phyloP scores from a whole-genome alignment of 352 stramenopile species.

The Pythium grandisporangium region DNA sequence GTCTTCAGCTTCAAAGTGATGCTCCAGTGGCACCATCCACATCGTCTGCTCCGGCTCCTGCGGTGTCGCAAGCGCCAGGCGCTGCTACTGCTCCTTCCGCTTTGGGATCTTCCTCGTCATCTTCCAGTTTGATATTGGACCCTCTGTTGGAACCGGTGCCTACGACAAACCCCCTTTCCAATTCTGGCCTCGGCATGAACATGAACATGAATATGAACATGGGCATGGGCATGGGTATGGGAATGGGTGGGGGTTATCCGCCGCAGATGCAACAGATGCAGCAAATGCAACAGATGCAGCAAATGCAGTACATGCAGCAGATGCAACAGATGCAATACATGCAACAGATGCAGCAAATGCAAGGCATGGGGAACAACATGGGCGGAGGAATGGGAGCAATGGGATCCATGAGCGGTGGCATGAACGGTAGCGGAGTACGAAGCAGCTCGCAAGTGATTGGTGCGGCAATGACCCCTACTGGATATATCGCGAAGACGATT shows the following conservation, averaged over 20 bases:
- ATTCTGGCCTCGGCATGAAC: no score
- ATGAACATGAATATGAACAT: slow-evolving; percentile 44
- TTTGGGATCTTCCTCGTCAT: slow-evolving; percentile 9
- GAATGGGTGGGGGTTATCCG: slow-evolving; percentile 63
- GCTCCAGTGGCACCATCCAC: slow-evolving; percentile 17
- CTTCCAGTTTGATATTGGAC: slow-evolving; percentile 51
- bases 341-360: slow-evolving; percentile 71
- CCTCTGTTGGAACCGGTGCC: slow-evolving; percentile 57
- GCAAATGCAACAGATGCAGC: slow-evolving; percentile 35
- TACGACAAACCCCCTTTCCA: no score
- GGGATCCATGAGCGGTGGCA: slow-evolving; percentile 5
- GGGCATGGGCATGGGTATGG: slow-evolving; percentile 42
- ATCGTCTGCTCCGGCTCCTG: slow-evolving; percentile 7
- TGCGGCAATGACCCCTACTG: slow-evolving; percentile 72
- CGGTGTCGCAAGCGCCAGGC: not conserved
- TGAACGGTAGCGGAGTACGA: slow-evolving; percentile 3
- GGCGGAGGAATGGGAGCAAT: slow-evolving; percentile 19
- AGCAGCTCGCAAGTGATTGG: slow-evolving; percentile 71
- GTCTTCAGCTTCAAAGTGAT: slow-evolving; percentile 46
- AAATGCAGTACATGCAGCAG: slow-evolving; percentile 43
- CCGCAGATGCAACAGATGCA: slow-evolving; percentile 43
- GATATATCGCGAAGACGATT: slow-evolving; percentile 86
- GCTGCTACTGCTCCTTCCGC: slow-evolving; percentile 4
- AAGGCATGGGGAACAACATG: slow-evolving; percentile 43
- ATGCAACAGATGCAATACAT: slow-evolving; percentile 73